Percentiles rank a stretch among this genome's conserved stretches.
Conservation (phyloP, 108 stramenopile species). For the Pseudonitzschia delicatissima region DNA sequence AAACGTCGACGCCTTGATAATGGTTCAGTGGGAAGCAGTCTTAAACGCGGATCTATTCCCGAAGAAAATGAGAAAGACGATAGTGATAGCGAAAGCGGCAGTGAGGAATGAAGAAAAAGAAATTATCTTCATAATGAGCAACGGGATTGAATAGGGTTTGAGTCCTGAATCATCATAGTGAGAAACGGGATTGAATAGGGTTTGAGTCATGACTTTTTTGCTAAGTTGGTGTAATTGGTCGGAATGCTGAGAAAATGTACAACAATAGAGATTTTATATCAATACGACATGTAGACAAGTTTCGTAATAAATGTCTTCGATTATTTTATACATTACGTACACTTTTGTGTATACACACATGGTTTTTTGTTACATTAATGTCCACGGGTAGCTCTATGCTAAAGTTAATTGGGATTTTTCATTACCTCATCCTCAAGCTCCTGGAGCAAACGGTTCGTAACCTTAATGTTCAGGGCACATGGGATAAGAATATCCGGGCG, state of each 20-base stretch:
- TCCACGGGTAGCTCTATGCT: no score
- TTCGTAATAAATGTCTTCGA: no score
- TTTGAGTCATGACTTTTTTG: no score
- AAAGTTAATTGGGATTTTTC: conserved; percentile 1
- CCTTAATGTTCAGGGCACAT: conserved; percentile 87
- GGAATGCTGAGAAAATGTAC: no score
- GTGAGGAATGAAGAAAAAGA: background rate
- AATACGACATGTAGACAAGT: no score
- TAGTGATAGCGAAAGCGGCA: background rate
- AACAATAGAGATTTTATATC: no score
- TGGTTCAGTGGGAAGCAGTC: background rate
- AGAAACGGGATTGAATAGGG: no score
- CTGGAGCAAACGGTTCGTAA: conserved; percentile 80
- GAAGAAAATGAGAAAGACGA: conserved; percentile 11
- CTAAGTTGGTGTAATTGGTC: no score
- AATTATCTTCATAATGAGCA: background rate
- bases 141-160: background rate
- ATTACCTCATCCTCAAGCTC: conserved; percentile 66
- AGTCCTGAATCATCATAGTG: no score
- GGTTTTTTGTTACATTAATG: no score
- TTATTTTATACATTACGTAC: no score
- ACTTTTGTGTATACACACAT: no score
- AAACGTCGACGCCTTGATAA: background rate
- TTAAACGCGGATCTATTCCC: background rate
- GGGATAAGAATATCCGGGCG: conserved; percentile 85